Conservation (phyloP, 2,329 filamentous ascomycete species). For the Sporothrix euskadiensis region DNA sequence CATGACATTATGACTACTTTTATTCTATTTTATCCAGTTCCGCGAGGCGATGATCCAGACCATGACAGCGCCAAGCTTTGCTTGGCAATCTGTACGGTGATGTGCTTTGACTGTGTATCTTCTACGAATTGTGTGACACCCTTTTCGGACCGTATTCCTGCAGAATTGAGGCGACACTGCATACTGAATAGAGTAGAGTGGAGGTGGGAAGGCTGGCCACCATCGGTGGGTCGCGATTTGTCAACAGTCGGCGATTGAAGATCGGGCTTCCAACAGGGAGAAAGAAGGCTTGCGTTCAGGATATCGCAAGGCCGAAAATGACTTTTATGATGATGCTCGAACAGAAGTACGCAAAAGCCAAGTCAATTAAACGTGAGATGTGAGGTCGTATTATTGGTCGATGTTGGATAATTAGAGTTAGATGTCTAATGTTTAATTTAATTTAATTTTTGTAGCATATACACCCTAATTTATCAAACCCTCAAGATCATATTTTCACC, state of each 20-base stretch:
- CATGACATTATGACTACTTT: slow-evolving; percentile 2
- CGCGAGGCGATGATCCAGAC: background rate
- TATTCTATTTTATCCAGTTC: background rate
- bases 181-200: background rate
- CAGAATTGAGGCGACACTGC: slow-evolving; percentile 12
- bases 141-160: slow-evolving; percentile 1
- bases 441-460: background rate
- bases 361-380: no score
- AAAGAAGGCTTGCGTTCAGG: no score
- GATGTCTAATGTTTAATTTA: background rate
- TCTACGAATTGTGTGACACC: background rate
- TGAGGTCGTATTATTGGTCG: background rate
- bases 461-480: background rate
- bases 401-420: background rate
- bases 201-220: background rate
- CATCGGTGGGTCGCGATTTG: background rate
- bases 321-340: background rate
- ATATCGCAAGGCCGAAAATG: background rate
- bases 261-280: no score
- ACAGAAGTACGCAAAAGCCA: no score
- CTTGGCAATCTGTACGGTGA: background rate
- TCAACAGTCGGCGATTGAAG: background rate
- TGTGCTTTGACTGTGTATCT: no score
- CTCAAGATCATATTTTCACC: background rate
- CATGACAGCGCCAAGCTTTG: background rate